Evolutionary conservation across 768 basidiomycete species (phyloP).

Genomic region (Cystobasidium ongulense): DNA sequence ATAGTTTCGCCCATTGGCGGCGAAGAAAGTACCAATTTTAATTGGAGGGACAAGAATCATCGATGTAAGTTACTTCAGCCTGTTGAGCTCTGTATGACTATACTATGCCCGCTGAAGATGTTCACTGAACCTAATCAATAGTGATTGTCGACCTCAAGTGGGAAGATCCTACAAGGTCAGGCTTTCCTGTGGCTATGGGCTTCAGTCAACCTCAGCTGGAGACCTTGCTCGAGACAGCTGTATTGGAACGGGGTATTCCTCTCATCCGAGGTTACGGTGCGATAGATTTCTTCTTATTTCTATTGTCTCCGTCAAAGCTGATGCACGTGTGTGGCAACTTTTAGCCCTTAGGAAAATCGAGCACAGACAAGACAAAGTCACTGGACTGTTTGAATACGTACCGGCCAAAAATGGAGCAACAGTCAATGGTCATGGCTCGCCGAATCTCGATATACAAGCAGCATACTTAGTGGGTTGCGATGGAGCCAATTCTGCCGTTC

Average conservation of each 20-base stretch:
- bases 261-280: constrained; percentile 9
- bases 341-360: neutral
- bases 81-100: too few relatives aligned
- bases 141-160: constrained; percentile 12
- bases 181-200: constrained; percentile 11
- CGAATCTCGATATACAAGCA: neutral
- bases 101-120: too few relatives aligned
- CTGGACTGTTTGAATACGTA: neutral
- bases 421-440: neutral
- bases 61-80: neutral
- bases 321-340: neutral
- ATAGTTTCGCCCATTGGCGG: constrained; percentile 1
- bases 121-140: too few relatives aligned
- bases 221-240: neutral
- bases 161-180: neutral
- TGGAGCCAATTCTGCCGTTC: constrained; percentile 6
- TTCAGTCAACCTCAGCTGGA: constrained; percentile 14
- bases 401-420: neutral
- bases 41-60: neutral
- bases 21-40: constrained; percentile 5
- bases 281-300: neutral
- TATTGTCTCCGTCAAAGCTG: neutral
- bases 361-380: neutral
- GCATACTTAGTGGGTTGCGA: constrained; percentile 2
- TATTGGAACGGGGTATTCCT: neutral